A percentile compares a stretch with the other conserved stretches of the same genome.
Conservation (phyloP, 768 basidiomycete genomes). For the Psilocybe cyanescens region DNA sequence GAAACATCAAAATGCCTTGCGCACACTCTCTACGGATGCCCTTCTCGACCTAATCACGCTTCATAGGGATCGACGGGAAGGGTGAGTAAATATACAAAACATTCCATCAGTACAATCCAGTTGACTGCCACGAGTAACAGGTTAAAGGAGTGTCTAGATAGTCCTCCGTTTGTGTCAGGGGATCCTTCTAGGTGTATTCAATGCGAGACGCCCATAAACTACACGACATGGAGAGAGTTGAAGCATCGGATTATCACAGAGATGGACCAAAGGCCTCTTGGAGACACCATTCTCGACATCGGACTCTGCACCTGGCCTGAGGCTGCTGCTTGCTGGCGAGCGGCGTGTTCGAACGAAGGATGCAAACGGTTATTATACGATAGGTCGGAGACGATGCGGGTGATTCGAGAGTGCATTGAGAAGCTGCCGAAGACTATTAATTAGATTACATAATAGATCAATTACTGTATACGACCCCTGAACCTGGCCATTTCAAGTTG, state of each 20-base stretch:
- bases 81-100: slow-evolving; percentile 23
- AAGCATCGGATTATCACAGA: slow-evolving; percentile 59
- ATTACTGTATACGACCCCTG: background rate
- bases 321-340: slow-evolving; percentile 64
- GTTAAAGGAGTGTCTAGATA: slow-evolving; percentile 51
- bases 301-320: slow-evolving; percentile 61
- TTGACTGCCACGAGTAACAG: slow-evolving; percentile 14
- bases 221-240: slow-evolving; percentile 68
- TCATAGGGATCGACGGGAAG: slow-evolving; percentile 55
- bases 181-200: slow-evolving; percentile 51
- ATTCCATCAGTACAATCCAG: background rate
- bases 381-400: slow-evolving; percentile 53
- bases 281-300: slow-evolving; percentile 54
- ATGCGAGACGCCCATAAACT: slow-evolving; percentile 53
- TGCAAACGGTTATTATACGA: slow-evolving; percentile 62
- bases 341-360: slow-evolving; percentile 47
- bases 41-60: slow-evolving; percentile 58
- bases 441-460: slow-evolving; percentile 21
- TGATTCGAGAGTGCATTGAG: slow-evolving; percentile 57
- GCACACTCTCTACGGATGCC: slow-evolving; percentile 51
- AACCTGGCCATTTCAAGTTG: too few species aligned
- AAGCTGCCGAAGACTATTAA: slow-evolving; percentile 39
- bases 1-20: slow-evolving; percentile 46
- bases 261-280: slow-evolving; percentile 61
- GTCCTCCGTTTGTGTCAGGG: slow-evolving; percentile 59